Base-by-base conservation (phyloP, 2,329 filamentous ascomycete genomes). In the Cytospora piceae region DNA sequence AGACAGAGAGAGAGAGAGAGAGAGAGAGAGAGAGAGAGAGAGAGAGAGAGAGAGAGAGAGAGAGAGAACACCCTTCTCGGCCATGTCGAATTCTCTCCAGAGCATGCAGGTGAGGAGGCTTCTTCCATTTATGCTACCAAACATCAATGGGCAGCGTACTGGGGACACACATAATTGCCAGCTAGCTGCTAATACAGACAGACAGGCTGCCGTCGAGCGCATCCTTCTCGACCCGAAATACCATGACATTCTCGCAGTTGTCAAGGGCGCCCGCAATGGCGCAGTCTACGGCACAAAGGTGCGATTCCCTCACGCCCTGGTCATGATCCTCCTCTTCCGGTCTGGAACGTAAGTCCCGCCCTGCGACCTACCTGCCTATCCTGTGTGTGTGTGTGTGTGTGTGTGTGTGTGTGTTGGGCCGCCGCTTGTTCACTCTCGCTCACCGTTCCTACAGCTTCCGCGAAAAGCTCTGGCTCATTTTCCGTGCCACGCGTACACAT, bases 321-420 rank as follows among this genome's bases (percentile, higher is more conserved):
- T 99, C 60, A 99, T 99, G 94, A 93, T 97, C 71, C 91, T 98
- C 72, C 87, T 99, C 71, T 99, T 99, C 83, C 92, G 95, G 71
- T 93, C 90, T 12, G 95, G 94, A 80, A 90, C 91, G 85, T 92
- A 85, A 73, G 87, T 83, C n/a, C n/a, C 4, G 24, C 37, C 24
- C 52, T 58, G 29, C 67, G 68, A 37, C 34, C 20, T 53, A 37
- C 34, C 20, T 53, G 65, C 66, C 62, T 20, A 24, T 58, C 65
- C 58, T 52, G n/a, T 39, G 22, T 42, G 58, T 39, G 52, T 64
- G n/a, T 39, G 22, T 42, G 58, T 42, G 51, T 64, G n/a, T 39
- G 22, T 42, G 58, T 39, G 52, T 64, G n/a, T 39, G 22, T 42
- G 58, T 42, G 51, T 64, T 14, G 9, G 15, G 12, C 27, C 1